A percentile compares a stretch with the other conserved stretches of the same genome.
phyloP scores from a whole-genome alignment of 2,329 filamentous ascomycete species.

The Colletotrichum siamense region DNA sequence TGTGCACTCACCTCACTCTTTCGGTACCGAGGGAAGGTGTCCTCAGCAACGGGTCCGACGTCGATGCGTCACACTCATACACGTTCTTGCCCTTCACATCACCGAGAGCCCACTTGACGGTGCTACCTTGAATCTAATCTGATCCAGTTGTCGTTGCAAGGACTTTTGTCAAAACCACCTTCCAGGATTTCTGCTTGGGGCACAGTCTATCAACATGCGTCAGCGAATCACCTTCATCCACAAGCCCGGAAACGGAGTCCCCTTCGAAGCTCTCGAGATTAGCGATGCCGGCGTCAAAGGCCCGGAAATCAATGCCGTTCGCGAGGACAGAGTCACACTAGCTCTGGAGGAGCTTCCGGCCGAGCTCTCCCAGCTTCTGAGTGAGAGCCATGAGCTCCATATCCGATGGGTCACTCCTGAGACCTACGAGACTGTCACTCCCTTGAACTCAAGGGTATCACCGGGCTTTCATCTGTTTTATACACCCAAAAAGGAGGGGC shows the following conservation, averaged over 20 bases:
- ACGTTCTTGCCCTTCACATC: neutral
- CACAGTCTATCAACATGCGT: slow-evolving; percentile 59
- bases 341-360: slow-evolving; percentile 74
- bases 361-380: slow-evolving; percentile 68
- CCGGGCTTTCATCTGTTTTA: slow-evolving; percentile 85
- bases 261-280: slow-evolving; percentile 68
- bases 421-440: slow-evolving; percentile 65
- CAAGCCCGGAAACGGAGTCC: slow-evolving; percentile 65
- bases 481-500: slow-evolving; percentile 56
- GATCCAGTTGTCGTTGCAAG: neutral
- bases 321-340: slow-evolving; percentile 82
- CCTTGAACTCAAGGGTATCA: slow-evolving; percentile 76
- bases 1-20: neutral
- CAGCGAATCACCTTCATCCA: slow-evolving; percentile 83
- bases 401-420: slow-evolving; percentile 75
- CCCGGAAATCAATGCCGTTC: slow-evolving; percentile 66
- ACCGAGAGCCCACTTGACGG: neutral
- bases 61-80: neutral
- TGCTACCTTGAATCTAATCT: neutral
- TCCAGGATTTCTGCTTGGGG: neutral
- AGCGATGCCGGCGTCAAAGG: slow-evolving; percentile 59
- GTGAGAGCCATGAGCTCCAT: slow-evolving; percentile 73
- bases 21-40: slow-evolving; percentile 10
- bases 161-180: neutral
- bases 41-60: slow-evolving; percentile 7